A percentile compares a stretch with the other conserved stretches of the same genome.
Conservation (phyloP, 352 stramenopile species). For the Elongisporangium anandrum region DNA sequence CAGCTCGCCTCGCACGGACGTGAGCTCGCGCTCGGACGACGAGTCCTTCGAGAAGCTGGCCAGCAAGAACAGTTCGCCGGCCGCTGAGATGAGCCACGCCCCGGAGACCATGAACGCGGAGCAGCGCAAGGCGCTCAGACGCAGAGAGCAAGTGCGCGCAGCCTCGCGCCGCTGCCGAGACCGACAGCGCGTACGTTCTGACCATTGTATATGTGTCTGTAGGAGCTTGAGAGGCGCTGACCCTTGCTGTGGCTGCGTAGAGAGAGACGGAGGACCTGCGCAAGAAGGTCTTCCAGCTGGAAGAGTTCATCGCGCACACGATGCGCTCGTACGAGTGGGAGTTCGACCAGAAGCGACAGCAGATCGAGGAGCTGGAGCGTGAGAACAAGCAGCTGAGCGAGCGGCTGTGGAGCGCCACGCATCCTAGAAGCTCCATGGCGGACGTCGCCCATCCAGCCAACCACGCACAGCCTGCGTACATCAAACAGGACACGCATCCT, state of each 20-base stretch:
- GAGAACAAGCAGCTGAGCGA: conserved; percentile 37
- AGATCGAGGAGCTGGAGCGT: conserved; percentile 31
- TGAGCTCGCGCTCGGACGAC: conserved; percentile 36
- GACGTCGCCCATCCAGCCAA: neutral
- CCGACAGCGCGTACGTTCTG: conserved; percentile 35
- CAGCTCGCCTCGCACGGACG: conserved; percentile 29
- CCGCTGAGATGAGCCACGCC: conserved; percentile 4
- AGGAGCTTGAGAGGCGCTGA: conserved; percentile 1
- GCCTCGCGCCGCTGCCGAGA: conserved; percentile 54
- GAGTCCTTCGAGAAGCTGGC: conserved; percentile 22
- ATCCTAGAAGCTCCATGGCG: too few species aligned
- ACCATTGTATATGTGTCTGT: neutral
- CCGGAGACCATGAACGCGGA: conserved; percentile 35
- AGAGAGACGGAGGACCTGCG: conserved; percentile 67
- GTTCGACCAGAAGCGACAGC: conserved; percentile 31
- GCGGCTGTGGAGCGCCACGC: conserved; percentile 4
- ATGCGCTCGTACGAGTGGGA: conserved; percentile 56
- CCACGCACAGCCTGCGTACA: conserved; percentile 3
- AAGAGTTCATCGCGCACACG: conserved; percentile 60
- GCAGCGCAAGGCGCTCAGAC: conserved; percentile 55
- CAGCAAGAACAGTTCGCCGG: conserved; percentile 12
- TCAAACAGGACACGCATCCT: neutral
- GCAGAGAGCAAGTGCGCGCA: conserved; percentile 56
- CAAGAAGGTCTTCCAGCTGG: conserved; percentile 63
- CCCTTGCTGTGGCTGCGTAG: neutral